Evolutionary conservation across 2,329 filamentous ascomycete genomes (phyloP).

Genomic region (Fusarium verticillioides): DNA sequence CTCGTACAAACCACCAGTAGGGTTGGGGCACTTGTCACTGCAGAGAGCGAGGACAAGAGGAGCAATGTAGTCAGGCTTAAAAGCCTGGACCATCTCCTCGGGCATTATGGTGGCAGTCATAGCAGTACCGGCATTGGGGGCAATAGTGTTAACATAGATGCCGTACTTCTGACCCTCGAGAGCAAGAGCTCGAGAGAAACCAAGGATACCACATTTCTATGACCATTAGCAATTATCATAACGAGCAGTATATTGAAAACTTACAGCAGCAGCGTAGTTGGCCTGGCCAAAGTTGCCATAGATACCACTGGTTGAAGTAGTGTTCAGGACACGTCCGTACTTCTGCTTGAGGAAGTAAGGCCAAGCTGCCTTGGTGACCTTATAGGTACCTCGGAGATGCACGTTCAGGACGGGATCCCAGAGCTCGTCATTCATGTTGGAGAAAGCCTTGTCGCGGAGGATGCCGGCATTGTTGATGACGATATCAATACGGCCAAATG

Average conservation of each 20-base stretch:
- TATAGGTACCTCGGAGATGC: constrained; percentile 94
- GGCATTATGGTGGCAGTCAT: constrained; percentile 96
- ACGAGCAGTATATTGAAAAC: constrained; percentile 47
- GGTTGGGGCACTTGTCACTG: constrained; percentile 86
- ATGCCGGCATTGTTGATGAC: constrained; percentile 99
- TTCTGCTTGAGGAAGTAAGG: constrained; percentile 98
- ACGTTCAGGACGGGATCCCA: constrained; percentile 95
- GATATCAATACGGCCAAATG: constrained; percentile 93
- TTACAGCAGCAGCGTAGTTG: constrained; percentile 91
- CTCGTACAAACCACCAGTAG: constrained; percentile 91
- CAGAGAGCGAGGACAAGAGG: constrained; percentile 87
- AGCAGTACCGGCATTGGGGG: constrained; percentile 93
- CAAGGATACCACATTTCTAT: constrained; percentile 90
- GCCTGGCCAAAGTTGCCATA: constrained; percentile 99
- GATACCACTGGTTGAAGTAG: constrained; percentile 94
- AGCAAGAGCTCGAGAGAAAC: constrained; percentile 92
- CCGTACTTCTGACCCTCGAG: constrained; percentile 97
- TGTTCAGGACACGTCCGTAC: constrained; percentile 97
- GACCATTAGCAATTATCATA: constrained; percentile 27
- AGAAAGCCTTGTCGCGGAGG: constrained; percentile 95
- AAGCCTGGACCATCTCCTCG: constrained; percentile 96
- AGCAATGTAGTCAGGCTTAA: constrained; percentile 99
- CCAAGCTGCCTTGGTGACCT: constrained; percentile 97
- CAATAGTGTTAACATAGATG: constrained; percentile 98
- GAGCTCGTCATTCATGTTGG: constrained; percentile 94